A percentile compares a stretch with the other conserved stretches of the same genome.
Evolutionary conservation across 805 yeast genomes (phyloP).

Genomic region (Candida takata): DNA sequence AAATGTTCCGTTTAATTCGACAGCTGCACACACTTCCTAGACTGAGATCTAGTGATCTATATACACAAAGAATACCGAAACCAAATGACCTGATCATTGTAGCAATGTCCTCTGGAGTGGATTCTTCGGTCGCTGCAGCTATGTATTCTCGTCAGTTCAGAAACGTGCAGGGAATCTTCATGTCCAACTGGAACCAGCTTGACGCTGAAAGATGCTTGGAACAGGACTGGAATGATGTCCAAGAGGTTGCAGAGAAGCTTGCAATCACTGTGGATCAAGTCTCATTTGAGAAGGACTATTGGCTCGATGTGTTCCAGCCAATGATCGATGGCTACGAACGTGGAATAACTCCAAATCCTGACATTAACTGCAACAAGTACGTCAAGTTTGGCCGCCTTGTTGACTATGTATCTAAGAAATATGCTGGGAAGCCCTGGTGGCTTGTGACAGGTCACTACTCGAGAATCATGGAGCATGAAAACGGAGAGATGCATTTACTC

Average conservation of each 20-base stretch:
- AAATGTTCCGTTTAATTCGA: background rate
- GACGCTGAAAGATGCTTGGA: conserved; percentile 65
- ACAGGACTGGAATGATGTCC: conserved; percentile 83
- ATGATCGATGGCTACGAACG: conserved; percentile 66
- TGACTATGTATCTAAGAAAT: conserved; percentile 40
- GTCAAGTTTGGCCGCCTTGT: conserved; percentile 82
- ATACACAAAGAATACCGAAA: conserved; percentile 38
- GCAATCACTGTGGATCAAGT: conserved; percentile 68
- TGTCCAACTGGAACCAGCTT: conserved; percentile 64
- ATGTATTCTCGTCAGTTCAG: conserved; percentile 45
- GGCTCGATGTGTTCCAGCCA: conserved; percentile 89
- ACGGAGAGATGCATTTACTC: conserved; percentile 38
- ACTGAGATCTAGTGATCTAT: conserved; percentile 14
- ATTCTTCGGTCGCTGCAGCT: conserved; percentile 84
- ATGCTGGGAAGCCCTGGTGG: conserved; percentile 53
- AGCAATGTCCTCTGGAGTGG: conserved; percentile 97
- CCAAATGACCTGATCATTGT: conserved; percentile 57
- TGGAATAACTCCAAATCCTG: conserved; percentile 94
- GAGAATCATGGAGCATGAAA: conserved; percentile 35
- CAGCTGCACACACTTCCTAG: conserved; percentile 2
- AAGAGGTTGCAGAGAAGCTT: conserved; percentile 50
- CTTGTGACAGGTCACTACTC: conserved; percentile 86
- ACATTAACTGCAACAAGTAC: conserved; percentile 75
- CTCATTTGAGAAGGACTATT: conserved; percentile 84
- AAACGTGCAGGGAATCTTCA: conserved; percentile 75